Conservation (phyloP, 768 basidiomycete genomes). For the Panaeolus papilionaceus region DNA sequence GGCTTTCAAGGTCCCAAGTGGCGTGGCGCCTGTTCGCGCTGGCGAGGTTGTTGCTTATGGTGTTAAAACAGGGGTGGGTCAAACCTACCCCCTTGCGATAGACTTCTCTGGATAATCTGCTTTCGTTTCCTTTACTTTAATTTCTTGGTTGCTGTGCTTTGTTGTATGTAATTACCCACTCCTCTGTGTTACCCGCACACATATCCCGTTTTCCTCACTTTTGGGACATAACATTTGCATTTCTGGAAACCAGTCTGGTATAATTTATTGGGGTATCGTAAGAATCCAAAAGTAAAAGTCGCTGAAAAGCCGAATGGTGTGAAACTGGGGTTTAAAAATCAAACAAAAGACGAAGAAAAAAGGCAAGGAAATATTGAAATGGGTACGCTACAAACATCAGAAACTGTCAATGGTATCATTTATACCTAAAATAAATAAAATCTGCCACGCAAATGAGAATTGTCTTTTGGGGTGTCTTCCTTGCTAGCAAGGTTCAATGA, state of each 20-base stretch:
- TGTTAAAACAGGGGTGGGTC: constrained; percentile 68
- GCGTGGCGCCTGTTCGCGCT: constrained; percentile 50
- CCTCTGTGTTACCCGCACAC: neutral
- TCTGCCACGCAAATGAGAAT: neutral
- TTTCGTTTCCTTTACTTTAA: constrained; percentile 12
- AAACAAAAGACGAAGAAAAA: neutral
- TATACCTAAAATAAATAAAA: neutral
- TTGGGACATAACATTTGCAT: neutral
- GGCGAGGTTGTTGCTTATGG: constrained; percentile 69
- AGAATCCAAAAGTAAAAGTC: neutral
- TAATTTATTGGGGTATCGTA: constrained; percentile 14
- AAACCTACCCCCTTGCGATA: constrained; percentile 31
- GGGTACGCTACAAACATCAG: neutral
- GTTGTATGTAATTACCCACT: constrained; percentile 18
- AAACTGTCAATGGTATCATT: neutral
- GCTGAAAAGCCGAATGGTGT: neutral
- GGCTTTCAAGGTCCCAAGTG: constrained; percentile 24
- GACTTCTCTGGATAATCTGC: neutral
- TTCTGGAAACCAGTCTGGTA: neutral
- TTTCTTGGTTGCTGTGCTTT: constrained; percentile 10
- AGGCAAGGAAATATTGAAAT: neutral
- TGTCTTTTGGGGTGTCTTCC: neutral
- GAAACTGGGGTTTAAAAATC: neutral
- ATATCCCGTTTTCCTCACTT: neutral
- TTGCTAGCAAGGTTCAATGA: constrained; percentile 62